Evolutionary conservation across 257 asterid genomes (phyloP), one percentile per base, ranked within the genome.

Genomic region (Nicotiana knightiana): DNA sequence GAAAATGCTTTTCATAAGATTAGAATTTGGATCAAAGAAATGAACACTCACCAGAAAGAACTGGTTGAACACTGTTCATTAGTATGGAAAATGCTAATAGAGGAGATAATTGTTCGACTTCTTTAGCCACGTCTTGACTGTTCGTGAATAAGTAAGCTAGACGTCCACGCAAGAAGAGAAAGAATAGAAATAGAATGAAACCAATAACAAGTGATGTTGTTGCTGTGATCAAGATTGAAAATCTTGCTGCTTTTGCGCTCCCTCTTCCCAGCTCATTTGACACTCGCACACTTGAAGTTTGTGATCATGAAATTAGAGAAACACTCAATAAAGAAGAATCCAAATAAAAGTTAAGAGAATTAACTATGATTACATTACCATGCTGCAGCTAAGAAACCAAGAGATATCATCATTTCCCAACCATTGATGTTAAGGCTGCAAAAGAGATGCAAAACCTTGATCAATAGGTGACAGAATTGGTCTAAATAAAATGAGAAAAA

Each of bases 251-350:
- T 48, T 84, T 83, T 0, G 90, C 85, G 48, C 87, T 83, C 7
- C 90, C 94, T 35, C 84, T 81, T 53, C 92, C 94, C 3, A 89
- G 81, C 87, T 91, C 91, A 32, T 91, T 91, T 9, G 92, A 84
- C 16, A 91, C 87, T 71, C 94, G 85, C 8, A 91, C 91, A 57
- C 94, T 91, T 81, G 53, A 80, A 51, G 5, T 59, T 13, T 16
- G 48, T 35, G 48, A 16, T 21, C 6, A 16, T 37, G 12, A 6
- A 16, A 7, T 9, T 3, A 64, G 37, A 28, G 28, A 79, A 39
- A 9, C 18, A 57, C 11, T 51, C 3, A 5, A 32, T 63, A 26
- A 17, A 67, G 62, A 75, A 17, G 57, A 58, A 35, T 21, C 0
- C 3, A 48, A 39, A 64, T 43, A 13, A 0, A 39, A 62, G 65